Evolutionary conservation across 2,329 filamentous ascomycete genomes (phyloP).

Genomic region (Exophiala lecanii-corni): DNA sequence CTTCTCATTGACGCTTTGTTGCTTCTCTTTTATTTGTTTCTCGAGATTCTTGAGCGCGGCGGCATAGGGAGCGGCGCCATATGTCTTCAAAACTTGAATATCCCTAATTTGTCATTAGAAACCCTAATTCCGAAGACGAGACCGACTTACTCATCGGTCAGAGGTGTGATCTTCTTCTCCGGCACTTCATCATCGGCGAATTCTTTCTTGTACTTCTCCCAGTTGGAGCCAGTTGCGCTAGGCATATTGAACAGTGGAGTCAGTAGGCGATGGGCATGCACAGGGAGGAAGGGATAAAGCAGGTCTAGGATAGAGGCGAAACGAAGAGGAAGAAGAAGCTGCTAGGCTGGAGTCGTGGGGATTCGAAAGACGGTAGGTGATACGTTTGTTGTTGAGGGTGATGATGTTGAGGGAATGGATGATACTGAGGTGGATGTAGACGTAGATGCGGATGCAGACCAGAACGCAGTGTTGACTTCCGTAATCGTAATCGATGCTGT

Average conservation of each 20-base stretch:
- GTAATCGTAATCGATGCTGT: slow-evolving; percentile 4
- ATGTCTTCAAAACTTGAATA: slow-evolving; percentile 98
- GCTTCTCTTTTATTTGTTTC: slow-evolving; percentile 99
- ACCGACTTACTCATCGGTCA: slow-evolving; percentile 81
- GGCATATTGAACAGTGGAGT: slow-evolving; percentile 69
- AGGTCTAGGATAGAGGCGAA: background rate
- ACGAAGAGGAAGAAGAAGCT: background rate
- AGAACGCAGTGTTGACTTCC: background rate
- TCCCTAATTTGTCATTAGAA: slow-evolving; percentile 60
- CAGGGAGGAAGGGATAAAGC: background rate
- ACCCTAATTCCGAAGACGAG: slow-evolving; percentile 22
- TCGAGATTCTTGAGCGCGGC: slow-evolving; percentile 93
- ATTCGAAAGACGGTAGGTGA: too few relatives aligned
- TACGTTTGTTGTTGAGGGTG: too few relatives aligned
- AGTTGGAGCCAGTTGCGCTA: slow-evolving; percentile 87
- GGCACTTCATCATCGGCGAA: slow-evolving; percentile 95
- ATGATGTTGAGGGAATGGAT: background rate
- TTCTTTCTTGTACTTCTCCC: slow-evolving; percentile 99
- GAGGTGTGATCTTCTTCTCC: slow-evolving; percentile 98
- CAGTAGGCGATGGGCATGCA: background rate
- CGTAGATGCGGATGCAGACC: background rate
- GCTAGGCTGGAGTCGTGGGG: too few relatives aligned
- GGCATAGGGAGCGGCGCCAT: slow-evolving; percentile 93
- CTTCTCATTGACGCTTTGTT: slow-evolving; percentile 97
- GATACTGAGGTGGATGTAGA: background rate